Evolutionary conservation across 2,329 filamentous ascomycete species (phyloP).

Genomic region (Sarocladium oryzae): DNA sequence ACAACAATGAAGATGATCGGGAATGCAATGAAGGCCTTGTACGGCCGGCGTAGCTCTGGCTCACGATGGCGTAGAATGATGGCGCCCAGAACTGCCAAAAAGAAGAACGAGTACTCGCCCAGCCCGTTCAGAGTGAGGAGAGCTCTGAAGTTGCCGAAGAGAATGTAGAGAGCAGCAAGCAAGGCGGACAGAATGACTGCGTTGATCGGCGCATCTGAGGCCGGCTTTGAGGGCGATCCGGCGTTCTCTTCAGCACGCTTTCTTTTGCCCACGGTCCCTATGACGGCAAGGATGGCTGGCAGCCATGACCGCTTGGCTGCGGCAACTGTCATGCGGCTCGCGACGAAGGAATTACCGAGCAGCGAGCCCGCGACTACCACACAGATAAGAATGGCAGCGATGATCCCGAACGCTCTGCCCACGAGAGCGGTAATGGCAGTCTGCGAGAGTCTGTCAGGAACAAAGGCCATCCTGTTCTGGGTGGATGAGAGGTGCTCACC

Average conservation of each 20-base stretch:
- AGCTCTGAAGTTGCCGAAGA: slow-evolving; percentile 54
- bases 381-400: slow-evolving; percentile 50
- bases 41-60: slow-evolving; percentile 47
- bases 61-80: slow-evolving; percentile 51
- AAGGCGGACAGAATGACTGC: slow-evolving; percentile 43
- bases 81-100: slow-evolving; percentile 53
- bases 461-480: not conserved
- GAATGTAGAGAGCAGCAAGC: slow-evolving; percentile 50
- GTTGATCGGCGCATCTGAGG: slow-evolving; percentile 47
- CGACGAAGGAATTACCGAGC: slow-evolving; percentile 56
- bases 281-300: slow-evolving; percentile 35
- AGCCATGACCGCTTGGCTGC: slow-evolving; percentile 49
- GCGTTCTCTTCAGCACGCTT: not conserved
- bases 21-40: slow-evolving; percentile 44
- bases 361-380: slow-evolving; percentile 56
- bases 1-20: slow-evolving; percentile 49
- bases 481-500: slow-evolving; percentile 32
- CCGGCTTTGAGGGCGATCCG: slow-evolving; percentile 10
- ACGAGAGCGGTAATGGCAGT: slow-evolving; percentile 50
- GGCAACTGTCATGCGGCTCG: slow-evolving; percentile 54
- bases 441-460: slow-evolving; percentile 20
- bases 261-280: slow-evolving; percentile 34
- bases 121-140: slow-evolving; percentile 55
- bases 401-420: slow-evolving; percentile 45
- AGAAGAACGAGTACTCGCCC: slow-evolving; percentile 58